Base-by-base conservation (phyloP, 2,329 filamentous ascomycete genomes). In the Sarocladiaceae sp. region DNA sequence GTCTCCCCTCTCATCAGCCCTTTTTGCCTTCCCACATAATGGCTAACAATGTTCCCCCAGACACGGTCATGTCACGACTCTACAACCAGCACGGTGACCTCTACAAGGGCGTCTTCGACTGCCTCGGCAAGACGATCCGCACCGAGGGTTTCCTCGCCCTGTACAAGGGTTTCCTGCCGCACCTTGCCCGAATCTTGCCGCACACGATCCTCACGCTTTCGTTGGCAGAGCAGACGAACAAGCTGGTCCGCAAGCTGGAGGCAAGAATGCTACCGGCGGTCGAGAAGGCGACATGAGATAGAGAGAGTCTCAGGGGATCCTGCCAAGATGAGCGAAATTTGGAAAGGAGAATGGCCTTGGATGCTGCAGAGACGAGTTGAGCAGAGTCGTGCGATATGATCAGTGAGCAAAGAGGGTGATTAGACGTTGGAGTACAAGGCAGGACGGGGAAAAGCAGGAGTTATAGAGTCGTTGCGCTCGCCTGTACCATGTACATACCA, bases 31-130 rank as follows among this genome's bases (percentile, higher is more conserved):
- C 37, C 13, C 26, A 7, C 24, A 18, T 32, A 32, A 12, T 29
- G 19, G 12, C 27, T 12, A 32, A 32, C 24, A 43, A 55, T 48
- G 12, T n/a, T 43, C 32, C 11, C 27, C 37, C 49, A 78, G 93
- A 98, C 64, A 98, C 93, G 4, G 87, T 98, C 67, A 98, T 98
- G 93, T 93, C 88, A 50, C 85, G 93, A 50, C 83, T 98, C 73
- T 98, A 98, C 74, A 98, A 98, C 71, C 93, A 98, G 65, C 95
- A 90, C 50, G 93, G 93, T 43, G 95, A 96, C 61, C 76, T 98
- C n/a, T 98, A 98, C 73, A 83, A 78, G 54, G 86, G 90, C 47
- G 88, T 94, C 4, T 86, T 95, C 51, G 93, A 98, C 67, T 98
- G 93, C 62, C 67, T 97, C 48, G 80, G 78, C 61, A 90, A 95